These are phyloP conservation scores for Apophysomyces sp. DNA, from an alignment of 371 early-diverging fungal species.

Conservation along the genomic window DNA sequence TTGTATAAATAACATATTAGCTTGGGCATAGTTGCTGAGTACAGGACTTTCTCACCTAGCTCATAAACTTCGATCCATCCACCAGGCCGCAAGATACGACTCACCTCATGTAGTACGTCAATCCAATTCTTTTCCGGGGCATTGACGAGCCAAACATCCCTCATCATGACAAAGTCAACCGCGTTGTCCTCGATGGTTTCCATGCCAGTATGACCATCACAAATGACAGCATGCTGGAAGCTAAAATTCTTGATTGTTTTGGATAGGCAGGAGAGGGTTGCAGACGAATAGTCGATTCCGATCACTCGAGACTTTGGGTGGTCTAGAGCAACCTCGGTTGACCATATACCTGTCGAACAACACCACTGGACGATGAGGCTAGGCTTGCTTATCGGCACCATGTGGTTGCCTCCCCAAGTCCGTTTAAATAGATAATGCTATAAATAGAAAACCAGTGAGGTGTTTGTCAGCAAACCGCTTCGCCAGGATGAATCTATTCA, in stretches of 20 bases:
- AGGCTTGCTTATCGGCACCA: conserved; percentile 19
- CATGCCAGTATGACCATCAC: conserved; percentile 21
- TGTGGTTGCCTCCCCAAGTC: conserved; percentile 24
- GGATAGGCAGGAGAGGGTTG: conserved; percentile 4
- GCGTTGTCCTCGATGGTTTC: conserved; percentile 17
- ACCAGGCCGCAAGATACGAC: conserved; percentile 17
- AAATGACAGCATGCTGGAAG: conserved; percentile 13
- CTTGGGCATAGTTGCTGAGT: background rate
- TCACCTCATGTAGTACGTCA: conserved; percentile 12
- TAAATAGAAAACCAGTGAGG: conserved; percentile 4
- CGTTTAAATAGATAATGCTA: conserved; percentile 41
- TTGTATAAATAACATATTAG: background rate
- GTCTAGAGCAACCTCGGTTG: conserved; percentile 30
- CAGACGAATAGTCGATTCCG: conserved; percentile 25
- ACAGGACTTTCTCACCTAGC: background rate
- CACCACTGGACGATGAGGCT: conserved; percentile 32
- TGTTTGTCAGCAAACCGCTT: no score
- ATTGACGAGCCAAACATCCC: conserved; percentile 32
- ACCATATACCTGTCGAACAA: conserved; percentile 40
- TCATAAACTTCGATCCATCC: conserved; percentile 22
- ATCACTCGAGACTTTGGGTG: conserved; percentile 27
- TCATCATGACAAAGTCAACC: conserved; percentile 31
- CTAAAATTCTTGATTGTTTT: conserved; percentile 13
- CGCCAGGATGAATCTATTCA: no score
- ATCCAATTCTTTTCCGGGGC: conserved; percentile 26